Evolutionary conservation across 2,329 filamentous ascomycete species (phyloP).

Genomic region (Trichoderma simmonsii): DNA sequence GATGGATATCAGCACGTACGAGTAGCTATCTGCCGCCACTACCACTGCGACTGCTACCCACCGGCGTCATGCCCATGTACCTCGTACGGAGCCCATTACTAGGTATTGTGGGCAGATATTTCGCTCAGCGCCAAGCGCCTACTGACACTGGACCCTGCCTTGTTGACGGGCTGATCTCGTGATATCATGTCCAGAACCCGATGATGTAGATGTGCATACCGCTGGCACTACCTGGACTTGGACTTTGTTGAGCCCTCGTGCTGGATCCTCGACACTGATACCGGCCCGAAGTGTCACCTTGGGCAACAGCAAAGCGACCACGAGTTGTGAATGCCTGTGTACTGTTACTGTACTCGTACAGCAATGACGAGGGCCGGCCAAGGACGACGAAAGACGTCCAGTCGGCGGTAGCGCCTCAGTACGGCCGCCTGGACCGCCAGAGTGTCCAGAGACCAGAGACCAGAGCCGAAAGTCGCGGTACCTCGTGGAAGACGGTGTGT

Average conservation of each 20-base stretch:
- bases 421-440: background rate
- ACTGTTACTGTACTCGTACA: background rate
- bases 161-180: slow-evolving; percentile 15
- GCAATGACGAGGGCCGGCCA: background rate
- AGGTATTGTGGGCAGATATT: slow-evolving; percentile 9
- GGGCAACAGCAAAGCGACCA: background rate
- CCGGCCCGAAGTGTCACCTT: background rate
- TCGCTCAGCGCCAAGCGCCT: slow-evolving; percentile 18
- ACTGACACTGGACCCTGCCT: slow-evolving; percentile 12
- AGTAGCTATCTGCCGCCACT: background rate
- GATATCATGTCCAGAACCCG: slow-evolving; percentile 8
- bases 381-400: background rate
- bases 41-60: slow-evolving; percentile 4
- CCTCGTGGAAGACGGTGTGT: slow-evolving; percentile 15
- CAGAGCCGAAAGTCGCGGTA: slow-evolving; percentile 16
- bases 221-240: background rate
- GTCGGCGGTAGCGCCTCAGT: background rate
- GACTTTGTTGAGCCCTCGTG: background rate
- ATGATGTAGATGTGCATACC: slow-evolving; percentile 5
- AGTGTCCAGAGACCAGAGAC: background rate
- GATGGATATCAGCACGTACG: background rate
- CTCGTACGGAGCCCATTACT: background rate
- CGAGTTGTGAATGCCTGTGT: background rate
- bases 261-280: background rate
- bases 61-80: background rate